phyloP scores from a whole-genome alignment of 2,329 filamentous ascomycete species.

The Xylariaceae sp. region DNA sequence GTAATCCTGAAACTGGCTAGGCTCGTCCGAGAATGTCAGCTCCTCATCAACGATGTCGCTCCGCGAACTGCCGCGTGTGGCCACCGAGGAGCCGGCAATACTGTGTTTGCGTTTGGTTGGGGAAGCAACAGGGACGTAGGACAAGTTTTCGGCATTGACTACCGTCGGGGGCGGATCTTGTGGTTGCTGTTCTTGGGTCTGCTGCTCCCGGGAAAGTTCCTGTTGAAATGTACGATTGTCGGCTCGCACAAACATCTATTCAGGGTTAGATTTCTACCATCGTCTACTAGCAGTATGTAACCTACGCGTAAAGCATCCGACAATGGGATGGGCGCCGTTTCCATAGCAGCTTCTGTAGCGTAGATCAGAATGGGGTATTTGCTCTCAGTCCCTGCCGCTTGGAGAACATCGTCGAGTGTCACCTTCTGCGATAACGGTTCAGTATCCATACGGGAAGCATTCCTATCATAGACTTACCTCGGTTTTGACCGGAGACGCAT shows the following conservation, averaged over 20 bases:
- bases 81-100: constrained; percentile 32
- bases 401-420: constrained; percentile 47
- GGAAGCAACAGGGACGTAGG: constrained; percentile 12
- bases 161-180: constrained; percentile 6
- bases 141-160: constrained; percentile 24
- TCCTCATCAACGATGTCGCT: constrained; percentile 31
- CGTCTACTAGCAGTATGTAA: constrained; percentile 4
- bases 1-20: constrained; percentile 3
- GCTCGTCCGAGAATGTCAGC: constrained; percentile 27
- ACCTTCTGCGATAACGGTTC: constrained; percentile 46
- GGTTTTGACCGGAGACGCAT: constrained; percentile 47
- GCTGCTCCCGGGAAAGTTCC: constrained; percentile 48
- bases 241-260: constrained; percentile 51
- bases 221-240: constrained; percentile 57
- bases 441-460: constrained; percentile 1
- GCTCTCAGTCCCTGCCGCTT: constrained; percentile 51
- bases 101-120: constrained; percentile 33
- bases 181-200: constrained; percentile 24
- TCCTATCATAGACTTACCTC: constrained; percentile 45
- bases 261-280: constrained; percentile 18
- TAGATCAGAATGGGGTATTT: constrained; percentile 55
- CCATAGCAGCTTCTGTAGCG: constrained; percentile 54
- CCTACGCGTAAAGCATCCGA: constrained; percentile 43
- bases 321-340: constrained; percentile 39
- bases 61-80: constrained; percentile 34